Conservation (phyloP, 208 protist genomes). For the Leishmania gerbilli region DNA sequence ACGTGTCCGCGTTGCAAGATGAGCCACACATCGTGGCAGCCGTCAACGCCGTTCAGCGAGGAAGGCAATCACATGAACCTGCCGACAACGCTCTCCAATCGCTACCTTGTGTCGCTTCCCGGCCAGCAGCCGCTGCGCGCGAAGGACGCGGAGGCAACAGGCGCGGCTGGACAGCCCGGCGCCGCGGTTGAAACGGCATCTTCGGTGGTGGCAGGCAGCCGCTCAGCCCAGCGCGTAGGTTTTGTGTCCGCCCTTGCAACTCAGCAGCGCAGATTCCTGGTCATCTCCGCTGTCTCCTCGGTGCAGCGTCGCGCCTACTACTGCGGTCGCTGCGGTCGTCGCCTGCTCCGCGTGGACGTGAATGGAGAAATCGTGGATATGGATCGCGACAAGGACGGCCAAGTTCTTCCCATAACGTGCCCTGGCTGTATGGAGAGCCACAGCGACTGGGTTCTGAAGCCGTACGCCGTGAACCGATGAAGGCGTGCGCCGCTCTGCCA, state of each 20-base stretch:
- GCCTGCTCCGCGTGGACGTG: constrained; percentile 72
- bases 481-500: neutral
- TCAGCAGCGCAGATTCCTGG: neutral
- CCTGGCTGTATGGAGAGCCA: constrained; percentile 78
- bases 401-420: constrained; percentile 71
- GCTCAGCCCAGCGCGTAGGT: neutral
- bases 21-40: constrained; percentile 73
- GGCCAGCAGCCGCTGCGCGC: neutral
- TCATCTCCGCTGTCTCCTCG: neutral
- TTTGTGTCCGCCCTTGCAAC: neutral
- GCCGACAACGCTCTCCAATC: constrained; percentile 73
- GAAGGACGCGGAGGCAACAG: neutral
- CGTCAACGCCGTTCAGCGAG: constrained; percentile 67
- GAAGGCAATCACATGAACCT: constrained; percentile 81
- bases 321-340: constrained; percentile 67
- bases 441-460: constrained; percentile 68
- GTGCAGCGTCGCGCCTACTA: constrained; percentile 60
- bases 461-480: constrained; percentile 31
- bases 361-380: constrained; percentile 84
- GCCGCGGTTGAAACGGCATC: neutral
- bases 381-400: constrained; percentile 61
- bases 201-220: neutral
- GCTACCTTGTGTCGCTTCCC: constrained; percentile 30
- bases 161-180: neutral
- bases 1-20: constrained; percentile 75